These are phyloP conservation scores for Fraxinus americana DNA, from an alignment of 257 asterid genomes.

Conservation along the genomic window DNA sequence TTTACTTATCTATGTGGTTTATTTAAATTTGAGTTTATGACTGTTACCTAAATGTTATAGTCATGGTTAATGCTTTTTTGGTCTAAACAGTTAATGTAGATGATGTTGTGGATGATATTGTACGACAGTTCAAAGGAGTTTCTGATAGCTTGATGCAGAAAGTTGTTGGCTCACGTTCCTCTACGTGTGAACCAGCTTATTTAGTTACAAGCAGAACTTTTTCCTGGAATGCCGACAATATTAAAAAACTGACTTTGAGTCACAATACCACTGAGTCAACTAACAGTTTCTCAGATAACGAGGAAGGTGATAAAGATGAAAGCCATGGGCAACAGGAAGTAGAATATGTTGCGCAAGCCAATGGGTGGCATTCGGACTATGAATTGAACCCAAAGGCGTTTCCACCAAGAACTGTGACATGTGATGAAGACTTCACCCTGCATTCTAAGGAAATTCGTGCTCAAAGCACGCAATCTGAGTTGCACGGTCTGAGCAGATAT, in stretches of 20 bases:
- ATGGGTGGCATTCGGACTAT: slow-evolving; percentile 64
- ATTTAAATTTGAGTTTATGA: not conserved
- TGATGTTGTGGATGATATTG: slow-evolving; percentile 88
- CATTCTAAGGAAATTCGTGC: slow-evolving; percentile 41
- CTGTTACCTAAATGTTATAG: slow-evolving; percentile 10
- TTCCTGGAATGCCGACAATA: slow-evolving; percentile 68
- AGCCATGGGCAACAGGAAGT: slow-evolving; percentile 47
- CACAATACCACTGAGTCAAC: slow-evolving; percentile 54
- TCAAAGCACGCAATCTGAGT: slow-evolving; percentile 43
- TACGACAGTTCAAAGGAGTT: slow-evolving; percentile 86
- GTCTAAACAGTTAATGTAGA: slow-evolving; percentile 71
- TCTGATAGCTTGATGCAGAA: slow-evolving; percentile 75
- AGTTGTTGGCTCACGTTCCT: slow-evolving; percentile 64
- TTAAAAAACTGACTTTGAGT: slow-evolving; percentile 48
- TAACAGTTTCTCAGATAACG: slow-evolving; percentile 69
- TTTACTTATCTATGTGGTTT: not conserved
- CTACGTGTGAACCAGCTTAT: slow-evolving; percentile 45
- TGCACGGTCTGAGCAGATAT: slow-evolving; percentile 41
- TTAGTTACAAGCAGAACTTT: slow-evolving; percentile 45
- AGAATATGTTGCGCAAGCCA: slow-evolving; percentile 46
- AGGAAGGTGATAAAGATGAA: slow-evolving; percentile 65
- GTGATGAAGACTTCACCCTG: slow-evolving; percentile 36
- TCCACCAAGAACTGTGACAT: slow-evolving; percentile 45
- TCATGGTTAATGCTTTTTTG: slow-evolving; percentile 19
- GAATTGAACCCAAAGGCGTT: slow-evolving; percentile 56